These are phyloP conservation scores for Petunia hybrid DNA, from an alignment of 305 asterid species.

Conservation along the genomic window DNA sequence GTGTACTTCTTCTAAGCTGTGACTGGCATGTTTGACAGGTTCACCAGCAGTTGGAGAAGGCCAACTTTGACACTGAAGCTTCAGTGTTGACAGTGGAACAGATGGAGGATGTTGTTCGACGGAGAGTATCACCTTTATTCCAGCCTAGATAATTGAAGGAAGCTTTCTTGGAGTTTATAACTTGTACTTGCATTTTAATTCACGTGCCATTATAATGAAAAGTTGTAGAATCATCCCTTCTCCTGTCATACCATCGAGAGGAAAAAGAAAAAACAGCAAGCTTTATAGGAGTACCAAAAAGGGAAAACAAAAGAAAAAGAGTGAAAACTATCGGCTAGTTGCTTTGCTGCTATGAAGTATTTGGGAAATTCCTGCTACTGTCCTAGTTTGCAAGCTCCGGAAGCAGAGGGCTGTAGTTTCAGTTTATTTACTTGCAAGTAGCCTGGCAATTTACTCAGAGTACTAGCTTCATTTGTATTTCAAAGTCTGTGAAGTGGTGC, in stretches of 20 bases:
- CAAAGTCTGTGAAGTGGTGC: neutral
- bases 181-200: neutral
- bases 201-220: neutral
- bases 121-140: constrained; percentile 73
- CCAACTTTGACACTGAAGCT: constrained; percentile 71
- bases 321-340: neutral
- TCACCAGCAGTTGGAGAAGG: constrained; percentile 73
- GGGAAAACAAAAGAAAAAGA: neutral
- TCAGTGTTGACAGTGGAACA: constrained; percentile 66
- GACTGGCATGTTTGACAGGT: constrained; percentile 48
- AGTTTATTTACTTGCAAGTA: neutral
- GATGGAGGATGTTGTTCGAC: constrained; percentile 67
- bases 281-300: no score
- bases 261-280: neutral
- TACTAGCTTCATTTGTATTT: neutral
- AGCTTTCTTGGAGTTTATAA: neutral
- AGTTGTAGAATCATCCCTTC: neutral
- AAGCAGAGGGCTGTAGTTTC: neutral
- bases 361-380: neutral
- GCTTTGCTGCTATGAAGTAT: neutral
- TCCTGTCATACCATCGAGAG: neutral
- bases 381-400: neutral
- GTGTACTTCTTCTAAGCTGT: constrained; percentile 22
- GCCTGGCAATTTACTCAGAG: neutral
- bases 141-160: constrained; percentile 52